A percentile compares a stretch with the other conserved stretches of the same genome.
These are phyloP conservation scores for Aspergillus tamarii DNA, from an alignment of 2,329 filamentous ascomycete genomes.

Conservation along the genomic window DNA sequence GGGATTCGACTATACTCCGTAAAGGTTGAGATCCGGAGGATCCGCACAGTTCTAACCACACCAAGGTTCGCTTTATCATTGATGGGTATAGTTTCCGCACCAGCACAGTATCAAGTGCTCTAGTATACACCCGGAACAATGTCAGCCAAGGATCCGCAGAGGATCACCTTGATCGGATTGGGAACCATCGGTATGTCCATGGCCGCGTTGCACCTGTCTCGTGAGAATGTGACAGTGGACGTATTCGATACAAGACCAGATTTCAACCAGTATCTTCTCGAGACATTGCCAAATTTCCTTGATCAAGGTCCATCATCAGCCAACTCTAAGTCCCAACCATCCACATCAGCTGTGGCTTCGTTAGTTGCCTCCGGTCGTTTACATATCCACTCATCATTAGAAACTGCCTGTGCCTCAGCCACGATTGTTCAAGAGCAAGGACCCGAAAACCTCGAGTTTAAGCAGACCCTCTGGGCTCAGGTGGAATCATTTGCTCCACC, in stretches of 20 bases:
- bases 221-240: slow-evolving; percentile 35
- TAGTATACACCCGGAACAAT: slow-evolving; percentile 5
- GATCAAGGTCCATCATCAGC: neutral
- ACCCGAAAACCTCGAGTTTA: slow-evolving; percentile 58
- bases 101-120: neutral
- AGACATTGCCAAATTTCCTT: slow-evolving; percentile 26
- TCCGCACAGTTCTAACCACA: neutral
- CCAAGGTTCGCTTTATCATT: neutral
- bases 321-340: neutral
- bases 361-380: slow-evolving; percentile 22
- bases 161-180: slow-evolving; percentile 44
- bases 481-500: slow-evolving; percentile 51
- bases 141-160: slow-evolving; percentile 15
- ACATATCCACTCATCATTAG: slow-evolving; percentile 19
- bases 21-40: neutral
- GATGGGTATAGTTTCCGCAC: neutral
- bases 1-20: neutral
- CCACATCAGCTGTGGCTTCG: slow-evolving; percentile 9
- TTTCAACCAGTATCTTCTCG: slow-evolving; percentile 48
- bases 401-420: slow-evolving; percentile 35
- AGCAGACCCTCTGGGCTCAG: slow-evolving; percentile 55
- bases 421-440: slow-evolving; percentile 64
- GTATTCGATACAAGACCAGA: slow-evolving; percentile 57
- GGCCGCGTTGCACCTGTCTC: slow-evolving; percentile 44
- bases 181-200: slow-evolving; percentile 61